These are phyloP conservation scores for Podospora appendiculata DNA, from an alignment of 495 filamentous ascomycete genomes.

Conservation along the genomic window DNA sequence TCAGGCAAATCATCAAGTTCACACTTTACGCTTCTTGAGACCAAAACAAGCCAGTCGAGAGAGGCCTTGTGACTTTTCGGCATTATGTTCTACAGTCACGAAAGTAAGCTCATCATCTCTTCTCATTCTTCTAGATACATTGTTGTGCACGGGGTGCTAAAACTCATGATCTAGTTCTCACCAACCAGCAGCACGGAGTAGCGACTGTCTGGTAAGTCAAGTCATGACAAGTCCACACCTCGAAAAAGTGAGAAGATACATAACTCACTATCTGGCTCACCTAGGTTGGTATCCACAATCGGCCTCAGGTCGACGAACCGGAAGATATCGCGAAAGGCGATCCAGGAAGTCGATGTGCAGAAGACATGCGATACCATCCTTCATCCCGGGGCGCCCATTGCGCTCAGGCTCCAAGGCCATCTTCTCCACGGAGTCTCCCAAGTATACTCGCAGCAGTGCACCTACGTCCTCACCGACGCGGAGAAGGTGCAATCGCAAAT, in stretches of 20 bases:
- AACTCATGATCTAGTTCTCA: constrained; percentile 57
- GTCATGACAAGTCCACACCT: background rate
- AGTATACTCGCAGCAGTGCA: constrained; percentile 80
- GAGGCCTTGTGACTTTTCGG: no score
- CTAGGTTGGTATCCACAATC: constrained; percentile 86
- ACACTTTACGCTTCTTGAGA: no score
- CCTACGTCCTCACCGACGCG: constrained; percentile 74
- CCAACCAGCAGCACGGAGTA: constrained; percentile 79
- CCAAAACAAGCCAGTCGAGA: no score
- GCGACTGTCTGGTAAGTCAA: constrained; percentile 80
- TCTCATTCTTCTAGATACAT: background rate
- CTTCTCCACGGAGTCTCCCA: constrained; percentile 79
- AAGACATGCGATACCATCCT: constrained; percentile 84
- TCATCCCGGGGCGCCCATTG: constrained; percentile 79
- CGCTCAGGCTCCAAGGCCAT: constrained; percentile 84
- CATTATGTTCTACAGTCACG: constrained; percentile 86
- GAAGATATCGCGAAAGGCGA: constrained; percentile 78
- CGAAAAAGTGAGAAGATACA: background rate
- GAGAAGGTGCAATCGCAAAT: constrained; percentile 70
- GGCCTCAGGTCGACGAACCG: constrained; percentile 57
- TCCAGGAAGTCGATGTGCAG: constrained; percentile 76
- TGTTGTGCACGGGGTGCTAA: constrained; percentile 5
- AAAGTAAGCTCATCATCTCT: constrained; percentile 51
- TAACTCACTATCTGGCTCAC: background rate
- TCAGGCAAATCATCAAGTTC: no score